These are phyloP conservation scores for Boletus eberwhitei DNA, from an alignment of 768 basidiomycete species.

Conservation along the genomic window DNA sequence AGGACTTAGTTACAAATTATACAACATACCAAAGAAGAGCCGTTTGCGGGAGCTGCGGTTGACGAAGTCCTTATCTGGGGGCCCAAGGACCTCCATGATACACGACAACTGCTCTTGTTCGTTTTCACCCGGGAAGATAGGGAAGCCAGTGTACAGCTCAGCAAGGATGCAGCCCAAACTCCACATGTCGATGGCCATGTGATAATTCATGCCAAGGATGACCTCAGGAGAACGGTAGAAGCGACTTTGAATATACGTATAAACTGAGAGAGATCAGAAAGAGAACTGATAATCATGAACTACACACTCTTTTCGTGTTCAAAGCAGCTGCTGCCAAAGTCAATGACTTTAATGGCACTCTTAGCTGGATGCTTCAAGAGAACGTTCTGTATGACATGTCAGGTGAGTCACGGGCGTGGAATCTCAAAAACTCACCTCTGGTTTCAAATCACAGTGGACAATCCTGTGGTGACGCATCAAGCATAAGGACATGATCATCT, in stretches of 20 bases:
- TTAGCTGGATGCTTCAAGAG: constrained; percentile 91
- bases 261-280: constrained; percentile 54
- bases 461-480: constrained; percentile 97
- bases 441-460: constrained; percentile 98
- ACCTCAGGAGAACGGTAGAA: constrained; percentile 99
- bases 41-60: constrained; percentile 92
- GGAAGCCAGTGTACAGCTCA: constrained; percentile 95
- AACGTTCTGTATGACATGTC: constrained; percentile 65
- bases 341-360: constrained; percentile 96
- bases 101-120: constrained; percentile 97
- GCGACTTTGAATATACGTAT: constrained; percentile 98
- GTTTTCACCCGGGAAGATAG: constrained; percentile 98
- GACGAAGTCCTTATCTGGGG: constrained; percentile 93
- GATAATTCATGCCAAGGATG: constrained; percentile 98
- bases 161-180: constrained; percentile 97
- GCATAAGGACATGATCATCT: constrained; percentile 89
- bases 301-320: constrained; percentile 95
- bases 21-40: constrained; percentile 84
- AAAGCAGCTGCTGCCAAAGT: constrained; percentile 97
- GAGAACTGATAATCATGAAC: not conserved
- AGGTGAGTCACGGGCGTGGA: not conserved
- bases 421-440: constrained; percentile 63
- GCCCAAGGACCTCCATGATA: constrained; percentile 98
- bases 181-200: constrained; percentile 99
- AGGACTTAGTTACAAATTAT: not conserved